These are phyloP conservation scores for Cyberlindnera mrakii DNA, from an alignment of 805 yeast species.

Conservation along the genomic window DNA sequence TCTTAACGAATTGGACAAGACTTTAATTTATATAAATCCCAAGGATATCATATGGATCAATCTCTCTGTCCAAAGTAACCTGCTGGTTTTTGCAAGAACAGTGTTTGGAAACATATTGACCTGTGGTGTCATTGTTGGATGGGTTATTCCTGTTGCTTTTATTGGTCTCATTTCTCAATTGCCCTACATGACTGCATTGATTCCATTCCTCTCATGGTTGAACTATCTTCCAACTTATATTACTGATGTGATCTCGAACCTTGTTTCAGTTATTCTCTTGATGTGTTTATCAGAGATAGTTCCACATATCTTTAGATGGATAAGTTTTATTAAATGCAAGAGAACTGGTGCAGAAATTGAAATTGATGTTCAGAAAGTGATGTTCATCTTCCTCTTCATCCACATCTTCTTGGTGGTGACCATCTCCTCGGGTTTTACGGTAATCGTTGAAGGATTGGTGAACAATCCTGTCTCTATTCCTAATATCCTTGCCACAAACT, in stretches of 20 bases:
- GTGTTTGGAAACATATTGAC: constrained; percentile 40
- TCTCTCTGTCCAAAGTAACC: constrained; percentile 33
- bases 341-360: constrained; percentile 61
- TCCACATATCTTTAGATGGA: constrained; percentile 47
- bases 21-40: constrained; percentile 52
- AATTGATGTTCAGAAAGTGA: constrained; percentile 68
- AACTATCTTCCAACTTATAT: constrained; percentile 47
- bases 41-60: constrained; percentile 71
- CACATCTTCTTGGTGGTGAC: constrained; percentile 84
- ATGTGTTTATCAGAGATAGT: constrained; percentile 59
- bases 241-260: constrained; percentile 49
- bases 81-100: constrained; percentile 32
- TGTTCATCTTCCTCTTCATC: constrained; percentile 70
- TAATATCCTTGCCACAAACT: constrained; percentile 61
- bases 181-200: constrained; percentile 52
- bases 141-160: constrained; percentile 82
- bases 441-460: constrained; percentile 52
- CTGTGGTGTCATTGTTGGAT: constrained; percentile 48
- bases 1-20: constrained; percentile 37
- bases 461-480: constrained; percentile 72
- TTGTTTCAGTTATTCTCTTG: constrained; percentile 63
- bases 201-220: constrained; percentile 57
- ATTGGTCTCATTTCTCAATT: constrained; percentile 72
- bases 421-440: constrained; percentile 71
- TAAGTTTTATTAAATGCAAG: constrained; percentile 51